Evolutionary conservation across 495 filamentous ascomycete genomes (phyloP).

Genomic region (Parachaetomium inaequale): DNA sequence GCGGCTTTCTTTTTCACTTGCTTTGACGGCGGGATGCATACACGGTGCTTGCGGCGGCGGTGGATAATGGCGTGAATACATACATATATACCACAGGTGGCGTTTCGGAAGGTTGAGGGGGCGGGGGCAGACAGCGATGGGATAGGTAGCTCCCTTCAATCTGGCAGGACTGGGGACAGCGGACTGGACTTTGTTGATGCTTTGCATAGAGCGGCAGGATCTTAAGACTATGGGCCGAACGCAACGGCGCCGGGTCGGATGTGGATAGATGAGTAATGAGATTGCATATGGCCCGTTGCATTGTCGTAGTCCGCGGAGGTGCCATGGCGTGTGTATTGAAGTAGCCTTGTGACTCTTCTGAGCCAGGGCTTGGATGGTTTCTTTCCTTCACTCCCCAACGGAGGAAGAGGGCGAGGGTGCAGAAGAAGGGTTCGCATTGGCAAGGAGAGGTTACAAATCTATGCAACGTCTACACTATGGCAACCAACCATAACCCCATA

Average conservation of each 20-base stretch:
- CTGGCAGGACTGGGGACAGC: neutral
- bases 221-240: too few relatives aligned
- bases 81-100: conserved; percentile 3
- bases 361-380: too few relatives aligned
- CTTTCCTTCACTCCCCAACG: too few relatives aligned
- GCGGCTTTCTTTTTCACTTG: neutral
- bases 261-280: conserved; percentile 3
- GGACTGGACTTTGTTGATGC: too few relatives aligned
- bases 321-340: too few relatives aligned
- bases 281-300: neutral
- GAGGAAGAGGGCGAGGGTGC: too few relatives aligned
- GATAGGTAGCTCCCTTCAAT: neutral
- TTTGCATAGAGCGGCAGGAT: conserved; percentile 1
- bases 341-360: too few relatives aligned
- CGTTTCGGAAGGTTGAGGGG: neutral
- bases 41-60: neutral
- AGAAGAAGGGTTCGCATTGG: neutral
- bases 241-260: too few relatives aligned
- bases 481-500: neutral
- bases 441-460: neutral
- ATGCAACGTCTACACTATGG: neutral
- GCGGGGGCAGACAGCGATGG: neutral
- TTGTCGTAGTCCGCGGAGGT: too few relatives aligned
- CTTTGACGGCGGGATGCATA: neutral
- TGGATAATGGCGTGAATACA: neutral